Percentiles rank a stretch among this genome's conserved stretches.
phyloP scores from a whole-genome alignment of 148 eudicot genomes.

The Fallopia convolvulus region DNA sequence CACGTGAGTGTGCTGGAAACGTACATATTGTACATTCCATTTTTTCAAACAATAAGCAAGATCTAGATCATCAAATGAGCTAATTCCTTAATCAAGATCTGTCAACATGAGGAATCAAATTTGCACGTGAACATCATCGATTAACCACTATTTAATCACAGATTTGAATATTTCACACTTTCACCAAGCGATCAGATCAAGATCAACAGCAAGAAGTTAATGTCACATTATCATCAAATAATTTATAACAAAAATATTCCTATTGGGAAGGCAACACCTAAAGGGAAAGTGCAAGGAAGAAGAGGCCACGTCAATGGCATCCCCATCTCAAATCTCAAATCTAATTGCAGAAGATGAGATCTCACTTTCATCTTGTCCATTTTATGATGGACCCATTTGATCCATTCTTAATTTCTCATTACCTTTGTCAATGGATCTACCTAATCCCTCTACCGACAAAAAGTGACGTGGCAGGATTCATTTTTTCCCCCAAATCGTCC shows the following conservation, averaged over 20 bases:
- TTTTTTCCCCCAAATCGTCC: not conserved
- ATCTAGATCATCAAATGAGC: slow-evolving; percentile 3
- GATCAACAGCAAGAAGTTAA: no score
- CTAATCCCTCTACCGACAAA: not conserved
- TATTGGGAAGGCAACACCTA: not conserved
- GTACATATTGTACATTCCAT: not conserved
- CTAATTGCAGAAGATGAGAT: not conserved
- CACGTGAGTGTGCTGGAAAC: slow-evolving; percentile 7
- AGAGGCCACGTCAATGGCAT: slow-evolving; percentile 1
- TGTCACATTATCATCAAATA: not conserved
- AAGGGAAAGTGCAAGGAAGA: slow-evolving; percentile 8
- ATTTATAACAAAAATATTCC: not conserved
- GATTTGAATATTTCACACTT: not conserved
- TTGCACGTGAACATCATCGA: not conserved
- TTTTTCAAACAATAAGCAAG: not conserved
- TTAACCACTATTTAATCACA: not conserved
- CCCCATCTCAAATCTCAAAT: not conserved
- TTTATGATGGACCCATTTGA: not conserved
- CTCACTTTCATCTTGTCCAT: slow-evolving; percentile 1
- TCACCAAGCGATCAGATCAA: not conserved
- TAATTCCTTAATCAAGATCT: not conserved
- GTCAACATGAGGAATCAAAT: not conserved
- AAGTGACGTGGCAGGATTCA: not conserved
- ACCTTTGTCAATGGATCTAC: not conserved
- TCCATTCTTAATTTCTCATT: not conserved